A percentile compares a stretch with the other conserved stretches of the same genome.
Conservation (phyloP, 352 stramenopile genomes). For the Blastocystis sp. region DNA sequence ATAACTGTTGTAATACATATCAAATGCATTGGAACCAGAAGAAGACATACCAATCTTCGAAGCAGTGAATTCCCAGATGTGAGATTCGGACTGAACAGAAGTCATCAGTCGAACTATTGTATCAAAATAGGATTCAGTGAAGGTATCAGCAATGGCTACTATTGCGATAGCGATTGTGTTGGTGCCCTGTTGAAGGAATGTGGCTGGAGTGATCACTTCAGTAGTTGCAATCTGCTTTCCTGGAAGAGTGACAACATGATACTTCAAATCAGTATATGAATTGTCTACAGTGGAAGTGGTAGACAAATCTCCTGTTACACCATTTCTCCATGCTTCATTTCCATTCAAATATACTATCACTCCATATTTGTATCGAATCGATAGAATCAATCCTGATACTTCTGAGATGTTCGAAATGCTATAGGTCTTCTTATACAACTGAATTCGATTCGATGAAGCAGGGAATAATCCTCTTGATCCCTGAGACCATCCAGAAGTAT, state of each 20-base stretch:
- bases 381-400: constrained; percentile 23
- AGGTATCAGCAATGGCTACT: neutral
- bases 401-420: neutral
- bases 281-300: neutral
- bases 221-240: neutral
- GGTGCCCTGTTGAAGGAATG: neutral
- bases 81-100: neutral
- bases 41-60: neutral
- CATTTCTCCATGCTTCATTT: constrained; percentile 26
- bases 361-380: constrained; percentile 20
- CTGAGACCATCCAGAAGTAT: neutral
- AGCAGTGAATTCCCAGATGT: constrained; percentile 26
- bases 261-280: neutral
- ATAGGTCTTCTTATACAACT: constrained; percentile 9
- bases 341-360: constrained; percentile 41
- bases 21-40: neutral
- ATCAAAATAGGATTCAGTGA: neutral
- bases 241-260: constrained; percentile 12
- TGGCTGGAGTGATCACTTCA: neutral
- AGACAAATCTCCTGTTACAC: neutral
- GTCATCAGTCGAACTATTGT: constrained; percentile 7
- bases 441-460: neutral
- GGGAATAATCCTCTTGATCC: neutral
- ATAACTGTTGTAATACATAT: neutral
- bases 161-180: constrained; percentile 55